Conservation (phyloP, 805 yeast species). For the Dipodascus albidus region DNA sequence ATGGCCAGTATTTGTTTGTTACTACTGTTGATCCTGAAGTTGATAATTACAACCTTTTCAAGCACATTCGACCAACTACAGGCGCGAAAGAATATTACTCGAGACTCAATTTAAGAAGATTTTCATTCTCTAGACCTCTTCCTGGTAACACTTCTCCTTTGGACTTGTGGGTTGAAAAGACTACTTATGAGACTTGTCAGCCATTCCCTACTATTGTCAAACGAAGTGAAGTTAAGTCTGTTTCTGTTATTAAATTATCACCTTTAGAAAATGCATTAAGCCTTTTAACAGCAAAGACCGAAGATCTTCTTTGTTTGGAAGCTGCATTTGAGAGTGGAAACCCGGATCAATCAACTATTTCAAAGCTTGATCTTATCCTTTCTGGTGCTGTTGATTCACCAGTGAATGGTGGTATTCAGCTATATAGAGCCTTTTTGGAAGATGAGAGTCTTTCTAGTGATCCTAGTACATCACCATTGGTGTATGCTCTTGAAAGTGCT, state of each 20-base stretch:
- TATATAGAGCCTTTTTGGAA: conserved; percentile 57
- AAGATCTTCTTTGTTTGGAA: conserved; percentile 61
- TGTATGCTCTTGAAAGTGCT: conserved; percentile 30
- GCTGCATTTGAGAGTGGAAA: conserved; percentile 22
- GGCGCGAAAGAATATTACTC: conserved; percentile 67
- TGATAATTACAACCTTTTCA: conserved; percentile 21
- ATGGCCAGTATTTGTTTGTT: conserved; percentile 67
- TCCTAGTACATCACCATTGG: conserved; percentile 17
- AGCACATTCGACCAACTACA: conserved; percentile 10
- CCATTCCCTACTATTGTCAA: conserved; percentile 85
- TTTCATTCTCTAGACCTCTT: conserved; percentile 56
- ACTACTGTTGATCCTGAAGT: conserved; percentile 60
- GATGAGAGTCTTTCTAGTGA: conserved; percentile 19
- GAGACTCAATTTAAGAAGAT: conserved; percentile 58
- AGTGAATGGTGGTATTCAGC: conserved; percentile 85
- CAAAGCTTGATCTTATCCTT: conserved; percentile 19
- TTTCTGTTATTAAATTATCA: conserved; percentile 46
- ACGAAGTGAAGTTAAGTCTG: conserved; percentile 54
- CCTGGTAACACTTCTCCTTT: conserved; percentile 63
- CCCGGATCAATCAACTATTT: conserved; percentile 29
- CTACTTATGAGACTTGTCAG: conserved; percentile 59
- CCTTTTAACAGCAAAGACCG: conserved; percentile 52
- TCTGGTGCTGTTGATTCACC: conserved; percentile 84
- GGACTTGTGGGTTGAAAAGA: conserved; percentile 84
- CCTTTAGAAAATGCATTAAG: conserved; percentile 77